Conservation (phyloP, 1,284 basidiomycete species). For the Inonotus hispidus region DNA sequence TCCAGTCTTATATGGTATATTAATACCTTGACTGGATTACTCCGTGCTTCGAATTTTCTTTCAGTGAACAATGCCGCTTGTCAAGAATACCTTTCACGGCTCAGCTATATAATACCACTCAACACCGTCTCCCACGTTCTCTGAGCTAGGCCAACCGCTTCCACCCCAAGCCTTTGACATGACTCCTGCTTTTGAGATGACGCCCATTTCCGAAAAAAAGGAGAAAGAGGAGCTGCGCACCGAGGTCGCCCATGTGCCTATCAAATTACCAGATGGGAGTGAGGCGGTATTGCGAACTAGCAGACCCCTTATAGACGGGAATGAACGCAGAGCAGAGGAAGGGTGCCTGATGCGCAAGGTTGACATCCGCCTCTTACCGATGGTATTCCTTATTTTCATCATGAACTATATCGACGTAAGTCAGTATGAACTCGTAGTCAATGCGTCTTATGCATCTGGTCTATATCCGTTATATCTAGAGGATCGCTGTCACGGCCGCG, state of each 20-base stretch:
- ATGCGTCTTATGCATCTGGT: background rate
- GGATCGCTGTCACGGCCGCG: slow-evolving; percentile 54
- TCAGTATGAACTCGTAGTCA: slow-evolving; percentile 5
- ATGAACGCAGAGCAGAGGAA: slow-evolving; percentile 27
- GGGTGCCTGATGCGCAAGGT: slow-evolving; percentile 45
- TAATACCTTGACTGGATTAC: background rate
- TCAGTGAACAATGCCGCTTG: background rate
- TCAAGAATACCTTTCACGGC: background rate
- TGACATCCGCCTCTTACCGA: slow-evolving; percentile 53
- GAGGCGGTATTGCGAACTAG: background rate
- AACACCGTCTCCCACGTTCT: background rate
- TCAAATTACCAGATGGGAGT: background rate
- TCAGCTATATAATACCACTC: background rate
- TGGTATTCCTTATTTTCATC: slow-evolving; percentile 55
- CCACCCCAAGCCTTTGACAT: background rate
- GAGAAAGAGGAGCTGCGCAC: background rate
- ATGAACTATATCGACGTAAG: slow-evolving; percentile 68
- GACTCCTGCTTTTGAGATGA: too few species aligned
- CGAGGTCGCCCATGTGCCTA: background rate
- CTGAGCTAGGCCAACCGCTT: background rate
- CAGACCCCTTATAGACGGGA: slow-evolving; percentile 31
- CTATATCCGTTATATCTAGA: slow-evolving; percentile 30
- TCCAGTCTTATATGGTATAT: background rate
- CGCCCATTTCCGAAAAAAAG: slow-evolving; percentile 22
- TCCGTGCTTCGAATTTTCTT: background rate